A percentile compares a stretch with the other conserved stretches of the same genome.
Conservation (phyloP, 176 grass and related monocot species). For the Metroxylon sagu region DNA sequence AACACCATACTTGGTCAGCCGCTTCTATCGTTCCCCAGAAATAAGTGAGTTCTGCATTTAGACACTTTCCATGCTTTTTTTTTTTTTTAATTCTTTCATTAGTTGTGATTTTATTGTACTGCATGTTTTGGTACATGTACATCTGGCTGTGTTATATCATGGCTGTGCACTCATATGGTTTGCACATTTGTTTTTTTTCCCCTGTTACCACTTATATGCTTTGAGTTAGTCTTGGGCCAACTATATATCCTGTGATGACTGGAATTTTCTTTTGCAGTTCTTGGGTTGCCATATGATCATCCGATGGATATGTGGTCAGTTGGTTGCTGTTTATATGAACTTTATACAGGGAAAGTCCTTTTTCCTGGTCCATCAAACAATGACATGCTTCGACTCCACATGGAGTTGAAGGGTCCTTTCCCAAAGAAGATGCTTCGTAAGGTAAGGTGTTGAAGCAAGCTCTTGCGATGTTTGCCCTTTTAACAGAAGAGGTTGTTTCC, state of each 20-base stretch:
- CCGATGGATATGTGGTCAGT: conserved; percentile 97
- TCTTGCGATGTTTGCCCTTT: no score
- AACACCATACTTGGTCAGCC: conserved; percentile 97
- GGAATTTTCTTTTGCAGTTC: conserved; percentile 49
- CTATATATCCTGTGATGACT: neutral
- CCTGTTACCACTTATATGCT: no score
- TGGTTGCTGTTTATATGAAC: conserved; percentile 94
- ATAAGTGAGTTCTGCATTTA: conserved; percentile 63
- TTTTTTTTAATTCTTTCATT: conserved; percentile 6
- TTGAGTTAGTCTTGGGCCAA: no score
- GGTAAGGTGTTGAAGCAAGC: conserved; percentile 26
- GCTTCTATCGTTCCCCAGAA: conserved; percentile 96
- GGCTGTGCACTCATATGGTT: no score
- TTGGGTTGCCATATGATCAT: conserved; percentile 92
- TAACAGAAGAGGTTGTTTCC: no score
- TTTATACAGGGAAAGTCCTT: conserved; percentile 92
- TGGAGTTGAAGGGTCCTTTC: conserved; percentile 93
- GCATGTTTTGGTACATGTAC: conserved; percentile 5
- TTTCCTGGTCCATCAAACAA: conserved; percentile 95
- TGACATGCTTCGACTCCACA: conserved; percentile 93
- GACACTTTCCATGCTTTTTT: conserved; percentile 16
- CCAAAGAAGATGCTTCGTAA: conserved; percentile 98
- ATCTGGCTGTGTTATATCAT: no score
- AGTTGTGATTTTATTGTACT: neutral
- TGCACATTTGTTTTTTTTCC: neutral